Percentiles rank a stretch among this genome's conserved stretches.
Evolutionary conservation across 345 rosid species (phyloP).

Genomic region (Ricinus communis): DNA sequence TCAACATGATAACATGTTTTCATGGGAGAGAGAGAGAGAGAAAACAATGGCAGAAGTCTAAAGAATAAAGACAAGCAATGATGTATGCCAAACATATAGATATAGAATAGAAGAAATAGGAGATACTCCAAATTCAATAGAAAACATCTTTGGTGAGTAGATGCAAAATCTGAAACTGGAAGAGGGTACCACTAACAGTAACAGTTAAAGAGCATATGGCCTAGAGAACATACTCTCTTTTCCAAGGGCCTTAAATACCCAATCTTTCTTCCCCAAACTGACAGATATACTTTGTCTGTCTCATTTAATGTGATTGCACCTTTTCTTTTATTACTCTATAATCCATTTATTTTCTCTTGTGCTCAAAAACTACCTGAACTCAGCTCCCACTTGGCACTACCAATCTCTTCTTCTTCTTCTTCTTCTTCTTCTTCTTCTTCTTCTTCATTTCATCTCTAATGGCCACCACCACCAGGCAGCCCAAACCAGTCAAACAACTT

Average conservation of each 20-base stretch:
- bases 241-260: slow-evolving; percentile 20
- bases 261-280: slow-evolving; percentile 29
- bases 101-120: too few species aligned
- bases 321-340: neutral
- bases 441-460: slow-evolving; percentile 26
- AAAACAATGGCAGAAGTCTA: neutral
- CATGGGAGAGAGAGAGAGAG: neutral
- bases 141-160: neutral
- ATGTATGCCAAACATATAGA: neutral
- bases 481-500: slow-evolving; percentile 39
- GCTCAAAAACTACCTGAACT: neutral
- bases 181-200: neutral
- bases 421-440: too few species aligned
- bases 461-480: slow-evolving; percentile 22
- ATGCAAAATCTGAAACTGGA: slow-evolving; percentile 1
- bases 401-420: too few species aligned
- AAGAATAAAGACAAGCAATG: slow-evolving; percentile 8
- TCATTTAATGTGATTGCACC: slow-evolving; percentile 25
- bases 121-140: neutral
- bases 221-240: slow-evolving; percentile 9
- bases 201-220: slow-evolving; percentile 10
- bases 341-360: neutral
- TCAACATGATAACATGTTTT: neutral
- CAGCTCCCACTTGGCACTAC: too few species aligned
- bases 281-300: slow-evolving; percentile 34